Conservation (phyloP, 495 filamentous ascomycete species). For the Copromyces sp. region DNA sequence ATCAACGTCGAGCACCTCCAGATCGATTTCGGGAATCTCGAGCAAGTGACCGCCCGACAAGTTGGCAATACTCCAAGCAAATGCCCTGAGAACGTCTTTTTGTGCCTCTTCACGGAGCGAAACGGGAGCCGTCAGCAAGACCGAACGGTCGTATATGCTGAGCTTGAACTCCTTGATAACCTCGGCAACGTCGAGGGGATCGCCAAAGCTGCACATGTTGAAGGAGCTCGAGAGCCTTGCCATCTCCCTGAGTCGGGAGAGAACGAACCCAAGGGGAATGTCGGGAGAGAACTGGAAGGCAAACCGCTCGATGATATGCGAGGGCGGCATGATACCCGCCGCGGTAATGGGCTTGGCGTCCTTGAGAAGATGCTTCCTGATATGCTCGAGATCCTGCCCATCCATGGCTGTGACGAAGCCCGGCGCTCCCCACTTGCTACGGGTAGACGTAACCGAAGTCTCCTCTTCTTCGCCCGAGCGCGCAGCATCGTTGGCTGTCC, state of each 20-base stretch:
- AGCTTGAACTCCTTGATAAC: slow-evolving; percentile 57
- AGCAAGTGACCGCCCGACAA: slow-evolving; percentile 53
- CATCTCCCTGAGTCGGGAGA: slow-evolving; percentile 60
- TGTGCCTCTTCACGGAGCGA: slow-evolving; percentile 26
- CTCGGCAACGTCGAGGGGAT: slow-evolving; percentile 54
- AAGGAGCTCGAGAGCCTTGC: slow-evolving; percentile 51
- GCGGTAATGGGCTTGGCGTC: slow-evolving; percentile 56
- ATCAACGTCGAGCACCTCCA: slow-evolving; percentile 54
- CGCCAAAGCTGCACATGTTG: slow-evolving; percentile 54
- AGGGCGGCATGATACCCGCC: slow-evolving; percentile 67
- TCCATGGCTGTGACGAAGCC: slow-evolving; percentile 80
- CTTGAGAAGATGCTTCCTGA: slow-evolving; percentile 50
- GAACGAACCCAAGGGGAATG: slow-evolving; percentile 67
- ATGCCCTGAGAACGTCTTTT: slow-evolving; percentile 38
- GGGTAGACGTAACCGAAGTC: slow-evolving; percentile 29
- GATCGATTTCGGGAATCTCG: slow-evolving; percentile 50
- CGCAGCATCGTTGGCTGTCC: slow-evolving; percentile 49
- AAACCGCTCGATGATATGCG: slow-evolving; percentile 56
- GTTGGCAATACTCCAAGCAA: slow-evolving; percentile 58
- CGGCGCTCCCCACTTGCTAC: slow-evolving; percentile 25
- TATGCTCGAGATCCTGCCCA: slow-evolving; percentile 50
- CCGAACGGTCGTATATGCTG: slow-evolving; percentile 58
- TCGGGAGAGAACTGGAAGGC: slow-evolving; percentile 64
- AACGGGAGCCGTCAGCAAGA: slow-evolving; percentile 62
- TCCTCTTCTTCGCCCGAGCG: slow-evolving; percentile 2